A percentile compares a stretch with the other conserved stretches of the same genome.
Evolutionary conservation across 208 protist species (phyloP).

Genomic region (Zelonia costaricensis): DNA sequence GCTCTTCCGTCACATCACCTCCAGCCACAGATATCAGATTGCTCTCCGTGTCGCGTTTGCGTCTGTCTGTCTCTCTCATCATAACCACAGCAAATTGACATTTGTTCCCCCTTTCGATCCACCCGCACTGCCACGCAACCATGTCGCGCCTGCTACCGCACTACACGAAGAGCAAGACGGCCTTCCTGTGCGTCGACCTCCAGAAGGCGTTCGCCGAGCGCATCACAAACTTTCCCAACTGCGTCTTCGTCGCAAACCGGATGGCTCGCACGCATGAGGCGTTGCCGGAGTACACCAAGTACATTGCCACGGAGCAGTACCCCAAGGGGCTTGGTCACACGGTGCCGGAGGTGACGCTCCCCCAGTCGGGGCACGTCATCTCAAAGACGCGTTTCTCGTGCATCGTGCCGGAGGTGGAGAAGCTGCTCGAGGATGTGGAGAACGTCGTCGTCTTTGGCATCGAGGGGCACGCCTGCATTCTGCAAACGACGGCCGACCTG

Average conservation of each 20-base stretch:
- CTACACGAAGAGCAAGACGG: slow-evolving; percentile 60
- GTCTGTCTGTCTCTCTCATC: background rate
- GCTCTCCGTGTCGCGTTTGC: background rate
- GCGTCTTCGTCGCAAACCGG: slow-evolving; percentile 79
- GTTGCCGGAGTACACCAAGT: slow-evolving; percentile 62
- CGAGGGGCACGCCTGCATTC: slow-evolving; percentile 79
- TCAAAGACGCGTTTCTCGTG: slow-evolving; percentile 68
- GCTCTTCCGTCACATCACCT: too few species aligned
- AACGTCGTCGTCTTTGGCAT: slow-evolving; percentile 83
- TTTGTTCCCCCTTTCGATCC: background rate
- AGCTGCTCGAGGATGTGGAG: slow-evolving; percentile 45
- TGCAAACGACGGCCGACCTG: slow-evolving; percentile 75
- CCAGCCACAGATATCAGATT: too few species aligned
- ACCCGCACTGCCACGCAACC: background rate
- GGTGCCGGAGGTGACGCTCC: slow-evolving; percentile 62
- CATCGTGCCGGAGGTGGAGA: slow-evolving; percentile 52
- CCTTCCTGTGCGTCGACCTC: slow-evolving; percentile 77
- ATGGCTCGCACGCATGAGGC: slow-evolving; percentile 52
- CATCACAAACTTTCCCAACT: slow-evolving; percentile 68
- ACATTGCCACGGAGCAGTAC: slow-evolving; percentile 86
- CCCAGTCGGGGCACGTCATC: slow-evolving; percentile 34
- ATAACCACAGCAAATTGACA: background rate
- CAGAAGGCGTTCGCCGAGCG: slow-evolving; percentile 65
- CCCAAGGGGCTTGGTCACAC: slow-evolving; percentile 69
- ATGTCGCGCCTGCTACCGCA: slow-evolving; percentile 76